A percentile compares a stretch with the other conserved stretches of the same genome.
phyloP scores from a whole-genome alignment of 164 flowering plant genomes.

The Santalum album region DNA sequence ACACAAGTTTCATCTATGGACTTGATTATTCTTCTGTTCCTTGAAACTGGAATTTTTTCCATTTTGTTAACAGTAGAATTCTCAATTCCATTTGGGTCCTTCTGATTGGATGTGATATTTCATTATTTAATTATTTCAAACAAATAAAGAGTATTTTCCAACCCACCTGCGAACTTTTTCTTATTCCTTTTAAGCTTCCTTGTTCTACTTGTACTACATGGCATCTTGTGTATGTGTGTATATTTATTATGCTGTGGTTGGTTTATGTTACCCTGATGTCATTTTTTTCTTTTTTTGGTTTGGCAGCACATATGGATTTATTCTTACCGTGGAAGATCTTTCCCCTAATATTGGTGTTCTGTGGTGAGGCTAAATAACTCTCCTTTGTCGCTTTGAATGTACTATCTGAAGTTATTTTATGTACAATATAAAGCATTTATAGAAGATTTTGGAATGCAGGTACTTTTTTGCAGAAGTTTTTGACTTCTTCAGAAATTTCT shows the following conservation, averaged over 20 bases:
- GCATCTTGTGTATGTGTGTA: no score
- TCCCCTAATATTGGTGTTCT: slow-evolving; percentile 94
- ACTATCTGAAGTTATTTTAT: neutral
- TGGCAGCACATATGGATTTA: slow-evolving; percentile 74
- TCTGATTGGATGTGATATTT: no score
- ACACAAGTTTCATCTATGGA: no score
- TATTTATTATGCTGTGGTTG: neutral
- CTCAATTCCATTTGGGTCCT: no score
- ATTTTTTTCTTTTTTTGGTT: neutral
- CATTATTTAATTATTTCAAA: no score
- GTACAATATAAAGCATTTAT: neutral
- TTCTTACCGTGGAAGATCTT: slow-evolving; percentile 75
- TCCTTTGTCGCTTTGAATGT: slow-evolving; percentile 1
- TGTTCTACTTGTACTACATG: no score
- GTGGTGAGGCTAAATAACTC: slow-evolving; percentile 51
- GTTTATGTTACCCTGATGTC: neutral
- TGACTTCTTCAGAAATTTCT: slow-evolving; percentile 80
- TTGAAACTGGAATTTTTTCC: no score
- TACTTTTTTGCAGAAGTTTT: slow-evolving; percentile 99
- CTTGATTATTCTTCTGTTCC: no score
- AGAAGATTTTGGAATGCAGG: slow-evolving; percentile 39
- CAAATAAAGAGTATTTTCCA: no score
- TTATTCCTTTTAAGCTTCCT: no score
- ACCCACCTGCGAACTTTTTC: no score
- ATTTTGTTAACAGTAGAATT: no score